Evolutionary conservation across 2,329 filamentous ascomycete genomes (phyloP), one percentile per base, ranked within the genome.

Genomic region (Gaeumannomyces tritici): DNA sequence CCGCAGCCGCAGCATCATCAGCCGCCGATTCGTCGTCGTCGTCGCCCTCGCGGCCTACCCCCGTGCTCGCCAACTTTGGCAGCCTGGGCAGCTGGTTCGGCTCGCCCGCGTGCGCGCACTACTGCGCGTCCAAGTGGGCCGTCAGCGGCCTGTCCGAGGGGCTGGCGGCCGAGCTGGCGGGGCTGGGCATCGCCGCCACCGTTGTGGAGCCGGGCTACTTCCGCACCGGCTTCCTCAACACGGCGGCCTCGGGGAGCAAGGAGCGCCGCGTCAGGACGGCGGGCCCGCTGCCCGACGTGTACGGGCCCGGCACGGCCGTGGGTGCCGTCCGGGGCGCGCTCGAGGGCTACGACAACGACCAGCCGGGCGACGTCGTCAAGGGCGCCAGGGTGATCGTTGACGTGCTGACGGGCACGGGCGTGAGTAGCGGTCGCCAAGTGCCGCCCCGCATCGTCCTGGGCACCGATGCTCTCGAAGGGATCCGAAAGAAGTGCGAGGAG

Each of bases 121-220:
- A 86, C 65, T 90, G 89, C 1, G 77, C 84, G 1, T 89, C 85
- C 1, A 93, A 97, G 75, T 97, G 92, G 91, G 81, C 83, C 1
- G 76, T 95, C 29, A 85, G 83, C 33, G 93, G 93, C 0, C 77
- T 97, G 66, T 90, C 65, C 57, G 58, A 63, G 58, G 31, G 31
- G 1, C 18, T 63, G 28, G 31, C 51, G 9, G 28, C 27, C 6
- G 62, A 63, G 33, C 24, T 61, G 26, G 54, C 58, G 1, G 35
- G 15, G 8, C 58, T 63, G 27, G 62, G 62, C 27, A 18, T 63
- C 31, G 35, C 31, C 0, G 62, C n/a, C 3, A 56, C 51, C 12
- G 15, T 24, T n/a, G 27, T 63, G 31, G 62, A 63, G 59, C 62
- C 62, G 28, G 62, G 62, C 26, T 63, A 63, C 55, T 63, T 63